Percentiles rank a stretch among this genome's conserved stretches.
phyloP scores from a whole-genome alignment of 2,329 filamentous ascomycete species.

The Magnaporthiopsis rhizophila region DNA sequence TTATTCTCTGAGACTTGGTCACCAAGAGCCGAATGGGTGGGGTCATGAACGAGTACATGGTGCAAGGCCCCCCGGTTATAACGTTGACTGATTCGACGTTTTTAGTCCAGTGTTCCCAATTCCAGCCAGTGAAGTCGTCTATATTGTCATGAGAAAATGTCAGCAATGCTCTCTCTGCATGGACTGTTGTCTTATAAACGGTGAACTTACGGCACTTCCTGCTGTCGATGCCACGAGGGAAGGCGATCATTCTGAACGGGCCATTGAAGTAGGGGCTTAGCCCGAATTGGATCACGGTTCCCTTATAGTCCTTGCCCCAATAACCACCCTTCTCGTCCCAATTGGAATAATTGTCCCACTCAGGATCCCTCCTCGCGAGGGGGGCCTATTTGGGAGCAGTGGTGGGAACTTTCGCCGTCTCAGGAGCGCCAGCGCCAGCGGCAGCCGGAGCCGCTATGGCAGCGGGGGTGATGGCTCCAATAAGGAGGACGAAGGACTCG shows the following conservation, averaged over 20 bases:
- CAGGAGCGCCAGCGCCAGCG: background rate
- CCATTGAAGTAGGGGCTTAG: background rate
- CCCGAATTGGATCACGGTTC: background rate
- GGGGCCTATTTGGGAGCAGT: background rate
- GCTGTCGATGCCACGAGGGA: too few species aligned
- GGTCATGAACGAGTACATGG: background rate
- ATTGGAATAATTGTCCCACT: too few species aligned
- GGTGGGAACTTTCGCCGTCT: background rate
- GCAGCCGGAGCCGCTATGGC: background rate
- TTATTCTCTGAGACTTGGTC: too few species aligned
- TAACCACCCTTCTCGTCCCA: too few species aligned
- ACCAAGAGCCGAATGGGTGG: too few species aligned
- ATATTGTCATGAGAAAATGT: background rate
- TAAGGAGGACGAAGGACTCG: background rate
- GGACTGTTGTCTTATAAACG: too few species aligned
- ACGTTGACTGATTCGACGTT: background rate
- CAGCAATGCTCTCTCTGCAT: background rate
- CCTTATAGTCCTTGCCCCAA: background rate
- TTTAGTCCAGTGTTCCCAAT: background rate
- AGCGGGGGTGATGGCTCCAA: background rate
- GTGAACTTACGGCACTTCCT: background rate
- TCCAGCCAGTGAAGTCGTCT: background rate
- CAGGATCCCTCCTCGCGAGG: too few species aligned
- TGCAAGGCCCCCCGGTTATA: background rate
- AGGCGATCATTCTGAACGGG: background rate